Base-by-base conservation (phyloP, 2,329 filamentous ascomycete species). In the Mycocentrospora acerina region DNA sequence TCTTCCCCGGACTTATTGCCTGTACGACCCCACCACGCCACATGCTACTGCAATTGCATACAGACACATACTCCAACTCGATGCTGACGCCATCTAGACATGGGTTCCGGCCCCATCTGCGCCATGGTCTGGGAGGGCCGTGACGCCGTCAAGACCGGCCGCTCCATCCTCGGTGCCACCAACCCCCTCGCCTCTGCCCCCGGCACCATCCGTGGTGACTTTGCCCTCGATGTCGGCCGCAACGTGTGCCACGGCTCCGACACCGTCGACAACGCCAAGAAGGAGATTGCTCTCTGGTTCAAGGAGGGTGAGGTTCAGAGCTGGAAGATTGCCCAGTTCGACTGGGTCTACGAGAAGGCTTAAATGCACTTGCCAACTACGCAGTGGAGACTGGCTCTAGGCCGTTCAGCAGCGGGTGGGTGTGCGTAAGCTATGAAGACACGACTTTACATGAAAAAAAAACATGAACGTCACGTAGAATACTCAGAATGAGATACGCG, bases 201-300 rank as follows among this genome's bases (percentile, higher is more conserved):
- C 54, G 93, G 93, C 72, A 98, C 93, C 79, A 98, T 98, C 82
- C 91, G 93, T 78, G 91, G 90, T 74, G 86, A 91, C 80, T 90
- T 73, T 73, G 86, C 87, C 73, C 87, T 91, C 63, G 84, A 89
- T 65, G 85, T 90, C 70, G 93, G 93, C 77, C 89, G 91, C 74
- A 98, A 98, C 81, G 90, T 97, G 78, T 97, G 91, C 88, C 93
- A 98, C 85, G 93, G 93, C 72, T 96, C 90, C 75, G 93, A 98
- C 82, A 84, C 81, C 71, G 91, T 98, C 75, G 93, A 98, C 84
- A 95, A 83, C 79, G 93, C 93, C 76, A 83, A 97, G 86, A 96
- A 97, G 88, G 93, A 98, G 82, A 98, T 98, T 71, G 86, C 85
- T 67, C 85, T 97, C 71, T 98, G 93, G 93, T 98, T 98, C 87